Evolutionary conservation across 176 grass and related monocot species (phyloP).

Genomic region (Aegilops tauschii): DNA sequence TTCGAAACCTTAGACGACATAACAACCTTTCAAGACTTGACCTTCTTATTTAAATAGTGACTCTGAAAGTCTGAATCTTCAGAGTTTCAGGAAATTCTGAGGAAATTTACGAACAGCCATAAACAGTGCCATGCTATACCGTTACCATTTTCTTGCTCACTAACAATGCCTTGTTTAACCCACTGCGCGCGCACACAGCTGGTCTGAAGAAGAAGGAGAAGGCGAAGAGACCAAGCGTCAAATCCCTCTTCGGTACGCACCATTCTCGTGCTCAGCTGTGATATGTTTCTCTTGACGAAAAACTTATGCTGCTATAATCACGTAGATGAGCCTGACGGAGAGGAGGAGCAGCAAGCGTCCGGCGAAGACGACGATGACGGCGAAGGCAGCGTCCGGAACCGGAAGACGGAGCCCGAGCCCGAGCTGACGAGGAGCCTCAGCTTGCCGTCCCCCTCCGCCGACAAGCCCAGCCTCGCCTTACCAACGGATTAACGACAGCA

Average conservation of each 20-base stretch:
- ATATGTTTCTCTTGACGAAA: background rate
- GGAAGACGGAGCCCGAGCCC: conserved; percentile 31
- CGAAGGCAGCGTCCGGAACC: conserved; percentile 42
- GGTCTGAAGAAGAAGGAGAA: conserved; percentile 95
- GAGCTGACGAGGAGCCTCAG: conserved; percentile 59
- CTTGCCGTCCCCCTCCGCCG: conserved; percentile 24
- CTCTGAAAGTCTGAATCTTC: background rate
- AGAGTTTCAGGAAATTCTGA: background rate
- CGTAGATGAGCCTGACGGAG: conserved; percentile 40
- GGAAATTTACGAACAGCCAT: background rate
- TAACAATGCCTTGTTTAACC: background rate
- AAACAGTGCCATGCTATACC: background rate
- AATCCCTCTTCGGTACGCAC: conserved; percentile 69
- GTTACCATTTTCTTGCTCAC: background rate
- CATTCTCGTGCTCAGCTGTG: background rate
- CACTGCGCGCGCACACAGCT: conserved; percentile 35
- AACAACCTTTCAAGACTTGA: background rate
- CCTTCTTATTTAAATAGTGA: background rate
- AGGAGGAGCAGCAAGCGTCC: conserved; percentile 22
- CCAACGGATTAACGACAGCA: background rate
- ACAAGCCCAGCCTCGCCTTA: background rate
- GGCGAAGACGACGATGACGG: background rate
- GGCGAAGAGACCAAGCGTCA: conserved; percentile 90
- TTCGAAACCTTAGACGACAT: background rate
- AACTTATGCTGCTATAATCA: background rate